phyloP scores from a whole-genome alignment of 1,139 yeast species.

The Candida sp. region DNA sequence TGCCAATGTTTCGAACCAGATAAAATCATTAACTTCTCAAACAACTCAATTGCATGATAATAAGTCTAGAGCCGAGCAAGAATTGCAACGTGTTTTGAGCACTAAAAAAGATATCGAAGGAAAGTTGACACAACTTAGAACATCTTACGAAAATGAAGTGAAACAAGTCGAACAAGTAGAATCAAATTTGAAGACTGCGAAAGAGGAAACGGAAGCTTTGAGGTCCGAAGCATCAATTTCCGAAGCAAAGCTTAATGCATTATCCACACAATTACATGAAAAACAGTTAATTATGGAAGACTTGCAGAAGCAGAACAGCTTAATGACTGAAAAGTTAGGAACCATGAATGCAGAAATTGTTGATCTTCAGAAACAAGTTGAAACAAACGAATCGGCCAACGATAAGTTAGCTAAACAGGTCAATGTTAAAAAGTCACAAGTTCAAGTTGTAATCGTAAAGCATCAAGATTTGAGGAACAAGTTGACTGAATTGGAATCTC shows the following conservation, averaged over 20 bases:
- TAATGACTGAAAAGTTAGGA: conserved; percentile 66
- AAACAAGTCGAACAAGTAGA: conserved; percentile 73
- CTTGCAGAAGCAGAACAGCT: conserved; percentile 62
- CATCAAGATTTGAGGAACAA: conserved; percentile 39
- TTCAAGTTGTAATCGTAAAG: conserved; percentile 58
- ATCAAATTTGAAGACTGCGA: conserved; percentile 51
- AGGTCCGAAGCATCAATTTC: conserved; percentile 74
- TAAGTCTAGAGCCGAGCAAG: conserved; percentile 73
- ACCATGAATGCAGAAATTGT: conserved; percentile 63
- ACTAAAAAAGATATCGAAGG: conserved; percentile 70
- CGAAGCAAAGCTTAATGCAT: conserved; percentile 77
- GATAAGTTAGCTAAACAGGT: conserved; percentile 61
- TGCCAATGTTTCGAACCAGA: conserved; percentile 85
- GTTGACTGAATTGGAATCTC: conserved; percentile 23
- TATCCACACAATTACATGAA: conserved; percentile 64
- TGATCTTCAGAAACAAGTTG: conserved; percentile 55
- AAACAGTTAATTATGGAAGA: conserved; percentile 58
- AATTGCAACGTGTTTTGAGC: conserved; percentile 59
- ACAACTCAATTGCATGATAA: conserved; percentile 68
- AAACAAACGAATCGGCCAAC: conserved; percentile 47
- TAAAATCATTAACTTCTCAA: conserved; percentile 73
- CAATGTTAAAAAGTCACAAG: conserved; percentile 67
- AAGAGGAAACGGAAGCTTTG: conserved; percentile 68
- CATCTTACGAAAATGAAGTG: conserved; percentile 77
- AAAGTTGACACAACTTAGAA: conserved; percentile 62